phyloP scores from a whole-genome alignment of 2,329 filamentous ascomycete genomes.

The Myotisia sp. region DNA sequence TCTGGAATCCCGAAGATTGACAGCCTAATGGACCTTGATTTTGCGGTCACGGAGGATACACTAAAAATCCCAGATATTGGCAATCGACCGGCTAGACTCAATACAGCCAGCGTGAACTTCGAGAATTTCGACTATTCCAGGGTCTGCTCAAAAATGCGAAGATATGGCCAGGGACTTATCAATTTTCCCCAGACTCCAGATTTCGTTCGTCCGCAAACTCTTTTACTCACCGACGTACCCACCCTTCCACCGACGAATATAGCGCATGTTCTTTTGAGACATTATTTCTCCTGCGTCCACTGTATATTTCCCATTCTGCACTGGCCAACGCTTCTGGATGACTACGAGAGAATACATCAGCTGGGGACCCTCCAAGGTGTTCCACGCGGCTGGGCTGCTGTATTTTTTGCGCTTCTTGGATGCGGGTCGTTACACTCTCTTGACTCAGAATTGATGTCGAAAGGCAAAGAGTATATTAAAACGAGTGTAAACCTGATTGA shows the following conservation, averaged over 20 bases:
- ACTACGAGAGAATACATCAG: slow-evolving; percentile 65
- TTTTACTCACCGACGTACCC: slow-evolving; percentile 43
- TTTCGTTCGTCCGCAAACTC: slow-evolving; percentile 34
- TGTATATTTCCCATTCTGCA: slow-evolving; percentile 72
- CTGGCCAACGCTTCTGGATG: slow-evolving; percentile 66
- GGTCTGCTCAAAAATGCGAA: slow-evolving; percentile 58
- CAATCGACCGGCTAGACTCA: slow-evolving; percentile 49
- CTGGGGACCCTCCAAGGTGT: slow-evolving; percentile 45
- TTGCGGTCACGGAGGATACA: slow-evolving; percentile 28
- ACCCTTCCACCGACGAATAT: slow-evolving; percentile 55
- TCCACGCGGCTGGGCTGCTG: slow-evolving; percentile 57
- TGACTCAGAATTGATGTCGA: slow-evolving; percentile 41
- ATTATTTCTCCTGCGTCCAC: slow-evolving; percentile 66
- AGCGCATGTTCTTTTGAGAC: slow-evolving; percentile 57
- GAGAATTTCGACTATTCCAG: slow-evolving; percentile 51
- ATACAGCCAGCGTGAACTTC: slow-evolving; percentile 45
- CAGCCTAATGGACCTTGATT: slow-evolving; percentile 31
- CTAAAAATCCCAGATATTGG: slow-evolving; percentile 51
- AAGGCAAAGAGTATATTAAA: slow-evolving; percentile 55
- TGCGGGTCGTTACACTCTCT: slow-evolving; percentile 63
- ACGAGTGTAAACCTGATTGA: slow-evolving; percentile 56
- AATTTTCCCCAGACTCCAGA: slow-evolving; percentile 60
- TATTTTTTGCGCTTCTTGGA: slow-evolving; percentile 72
- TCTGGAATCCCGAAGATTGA: slow-evolving; percentile 45
- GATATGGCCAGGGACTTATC: slow-evolving; percentile 63